Evolutionary conservation across 2,329 filamentous ascomycete species (phyloP).

Genomic region (Kalaharituber pfeilii): DNA sequence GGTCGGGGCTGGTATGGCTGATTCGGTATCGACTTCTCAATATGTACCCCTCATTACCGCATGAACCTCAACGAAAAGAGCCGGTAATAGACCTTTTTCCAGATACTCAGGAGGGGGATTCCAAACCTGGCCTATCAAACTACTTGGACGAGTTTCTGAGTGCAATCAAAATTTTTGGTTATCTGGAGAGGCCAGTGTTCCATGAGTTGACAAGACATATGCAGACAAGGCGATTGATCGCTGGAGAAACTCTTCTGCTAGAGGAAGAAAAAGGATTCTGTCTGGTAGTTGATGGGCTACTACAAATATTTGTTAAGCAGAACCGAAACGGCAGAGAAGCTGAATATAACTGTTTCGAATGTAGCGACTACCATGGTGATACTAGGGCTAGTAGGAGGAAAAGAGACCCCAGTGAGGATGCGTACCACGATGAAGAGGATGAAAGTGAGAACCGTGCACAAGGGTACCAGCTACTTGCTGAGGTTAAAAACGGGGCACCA

Average conservation of each 20-base stretch:
- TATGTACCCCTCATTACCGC: slow-evolving; percentile 86
- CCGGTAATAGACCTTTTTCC: slow-evolving; percentile 90
- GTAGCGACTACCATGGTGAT: slow-evolving; percentile 28
- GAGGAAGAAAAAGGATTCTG: slow-evolving; percentile 98
- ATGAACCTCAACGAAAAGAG: slow-evolving; percentile 89
- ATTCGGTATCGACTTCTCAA: slow-evolving; percentile 90
- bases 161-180: slow-evolving; percentile 97
- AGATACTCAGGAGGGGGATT: slow-evolving; percentile 74
- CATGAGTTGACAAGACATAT: slow-evolving; percentile 94
- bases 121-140: slow-evolving; percentile 81
- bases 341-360: background rate
- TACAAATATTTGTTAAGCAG: slow-evolving; percentile 97
- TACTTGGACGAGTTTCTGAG: slow-evolving; percentile 96
- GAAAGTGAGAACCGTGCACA: slow-evolving; percentile 44
- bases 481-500: slow-evolving; percentile 91
- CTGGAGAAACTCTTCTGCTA: slow-evolving; percentile 69
- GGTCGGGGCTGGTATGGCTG: slow-evolving; percentile 82
- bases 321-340: slow-evolving; percentile 37
- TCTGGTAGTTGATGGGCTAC: slow-evolving; percentile 84
- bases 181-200: slow-evolving; percentile 88
- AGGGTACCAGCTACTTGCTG: slow-evolving; percentile 84
- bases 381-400: slow-evolving; percentile 23
- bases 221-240: slow-evolving; percentile 93
- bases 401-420: slow-evolving; percentile 23
- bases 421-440: slow-evolving; percentile 53